These are phyloP conservation scores for Closterium sp. DNA, from an alignment of 139 green algal species.

Conservation along the genomic window DNA sequence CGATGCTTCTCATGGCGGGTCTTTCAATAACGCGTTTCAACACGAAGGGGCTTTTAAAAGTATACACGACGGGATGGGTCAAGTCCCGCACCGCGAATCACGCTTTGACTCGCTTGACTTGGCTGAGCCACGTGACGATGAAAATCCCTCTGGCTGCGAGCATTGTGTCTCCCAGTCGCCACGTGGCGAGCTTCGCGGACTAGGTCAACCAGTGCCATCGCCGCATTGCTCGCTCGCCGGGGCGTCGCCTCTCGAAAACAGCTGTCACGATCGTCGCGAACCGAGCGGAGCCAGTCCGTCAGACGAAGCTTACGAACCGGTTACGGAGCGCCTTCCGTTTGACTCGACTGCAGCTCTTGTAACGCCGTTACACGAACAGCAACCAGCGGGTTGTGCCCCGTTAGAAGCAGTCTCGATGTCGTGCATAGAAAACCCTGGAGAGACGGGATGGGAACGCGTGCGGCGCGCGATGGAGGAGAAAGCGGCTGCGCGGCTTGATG, in stretches of 20 bases:
- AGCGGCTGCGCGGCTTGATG: too few species aligned
- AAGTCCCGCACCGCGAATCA: neutral
- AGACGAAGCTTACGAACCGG: too few species aligned
- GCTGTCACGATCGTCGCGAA: too few species aligned
- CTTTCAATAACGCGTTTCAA: neutral
- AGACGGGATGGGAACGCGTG: neutral
- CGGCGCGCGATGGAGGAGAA: neutral
- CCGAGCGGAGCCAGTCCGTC: too few species aligned
- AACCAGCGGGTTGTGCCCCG: neutral
- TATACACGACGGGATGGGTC: neutral
- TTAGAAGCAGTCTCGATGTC: neutral
- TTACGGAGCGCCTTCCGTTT: too few species aligned
- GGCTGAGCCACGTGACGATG: neutral
- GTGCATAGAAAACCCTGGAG: neutral
- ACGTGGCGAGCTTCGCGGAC: too few species aligned
- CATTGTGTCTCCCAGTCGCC: too few species aligned
- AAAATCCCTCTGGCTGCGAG: neutral
- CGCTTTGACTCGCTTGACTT: neutral
- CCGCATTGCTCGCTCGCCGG: too few species aligned
- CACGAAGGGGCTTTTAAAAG: too few species aligned
- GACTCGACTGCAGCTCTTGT: neutral
- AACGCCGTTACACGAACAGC: neutral
- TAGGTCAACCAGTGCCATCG: too few species aligned
- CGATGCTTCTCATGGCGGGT: neutral
- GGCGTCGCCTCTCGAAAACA: too few species aligned